phyloP scores from a whole-genome alignment of 768 basidiomycete genomes.

The Amanita pallidorosea region DNA sequence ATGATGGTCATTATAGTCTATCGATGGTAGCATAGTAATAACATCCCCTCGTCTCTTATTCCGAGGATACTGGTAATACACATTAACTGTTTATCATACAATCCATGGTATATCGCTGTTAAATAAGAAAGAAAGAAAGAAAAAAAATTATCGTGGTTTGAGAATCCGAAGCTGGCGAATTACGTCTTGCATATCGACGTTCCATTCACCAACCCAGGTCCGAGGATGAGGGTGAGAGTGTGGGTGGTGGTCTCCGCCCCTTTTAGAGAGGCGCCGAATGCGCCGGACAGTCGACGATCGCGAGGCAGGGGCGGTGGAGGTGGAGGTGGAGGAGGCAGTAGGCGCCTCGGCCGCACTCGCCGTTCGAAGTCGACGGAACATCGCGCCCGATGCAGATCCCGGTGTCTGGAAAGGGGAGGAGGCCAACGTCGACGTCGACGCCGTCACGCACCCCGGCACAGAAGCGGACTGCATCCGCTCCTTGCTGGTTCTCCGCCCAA shows the following conservation, averaged over 20 bases:
- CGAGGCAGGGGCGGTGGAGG: too few relatives aligned
- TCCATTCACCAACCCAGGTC: slow-evolving; percentile 3
- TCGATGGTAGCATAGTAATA: too few relatives aligned
- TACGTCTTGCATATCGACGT: neutral
- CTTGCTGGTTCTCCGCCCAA: too few relatives aligned
- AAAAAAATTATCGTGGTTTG: neutral
- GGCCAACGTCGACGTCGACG: neutral
- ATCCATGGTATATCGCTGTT: neutral
- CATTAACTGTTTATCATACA: neutral
- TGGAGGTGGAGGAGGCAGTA: too few relatives aligned
- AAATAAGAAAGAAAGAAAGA: neutral
- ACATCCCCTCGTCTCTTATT: too few relatives aligned
- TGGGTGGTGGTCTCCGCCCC: too few relatives aligned
- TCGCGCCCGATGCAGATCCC: too few relatives aligned
- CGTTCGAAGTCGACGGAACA: neutral
- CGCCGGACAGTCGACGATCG: too few relatives aligned
- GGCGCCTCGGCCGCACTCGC: neutral
- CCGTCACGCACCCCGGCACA: neutral
- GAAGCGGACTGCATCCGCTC: too few relatives aligned
- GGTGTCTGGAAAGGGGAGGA: neutral
- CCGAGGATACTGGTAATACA: neutral
- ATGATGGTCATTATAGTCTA: too few relatives aligned
- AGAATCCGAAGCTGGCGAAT: neutral
- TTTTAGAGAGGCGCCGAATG: too few relatives aligned
- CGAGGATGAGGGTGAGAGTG: neutral